Evolutionary conservation across 352 stramenopile species (phyloP), one percentile per base, ranked within the genome.

Genomic region (Globisporangium spiculum): DNA sequence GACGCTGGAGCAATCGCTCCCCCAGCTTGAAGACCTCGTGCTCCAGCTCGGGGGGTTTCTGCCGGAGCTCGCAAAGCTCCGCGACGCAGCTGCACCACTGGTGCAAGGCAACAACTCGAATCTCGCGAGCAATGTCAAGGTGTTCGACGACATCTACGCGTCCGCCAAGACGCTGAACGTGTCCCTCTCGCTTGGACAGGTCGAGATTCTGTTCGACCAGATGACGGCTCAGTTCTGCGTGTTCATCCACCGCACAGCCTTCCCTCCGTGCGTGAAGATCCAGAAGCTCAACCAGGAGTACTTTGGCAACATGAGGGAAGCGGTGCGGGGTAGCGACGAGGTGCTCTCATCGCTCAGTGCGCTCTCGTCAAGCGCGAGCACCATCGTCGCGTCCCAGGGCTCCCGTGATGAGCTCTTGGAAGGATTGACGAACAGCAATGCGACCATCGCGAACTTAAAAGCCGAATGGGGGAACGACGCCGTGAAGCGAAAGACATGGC

Each of bases 261-360:
- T 57, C 52, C 24, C 52, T n/a, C 52, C 52, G 22, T 57, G 52
- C 52, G 52, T 57, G 22, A 57, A 57, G 24, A 57, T 57, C 22
- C 52, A 57, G 52, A 57, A 32, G 52, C 52, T 57, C 24, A 57
- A 57, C 52, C 52, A 57, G 20, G 52, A 57, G 52, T 57, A 57
- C 52, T 57, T 57, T 34, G 52, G 52, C 52, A 57, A 57, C 24
- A 57, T 57, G 52, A 27, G n/a, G 52, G 52, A 57, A 4, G 52
- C 52, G 12, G 52, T 57, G 52, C 52, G 26, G 1, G 52, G 22
- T 12, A 57, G 52, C 4, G 52, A 57, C 52, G 52, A 57, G 10
- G 52, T 57, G 52, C 52, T 57, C 52, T 57, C 52, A 3, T 57
- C 52, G 6, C 52, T 57, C 1, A 57, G 52, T 32, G 6, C 52